Evolutionary conservation across 192 early-diverging fungal species (phyloP).

Genomic region (Backusella westeae): DNA sequence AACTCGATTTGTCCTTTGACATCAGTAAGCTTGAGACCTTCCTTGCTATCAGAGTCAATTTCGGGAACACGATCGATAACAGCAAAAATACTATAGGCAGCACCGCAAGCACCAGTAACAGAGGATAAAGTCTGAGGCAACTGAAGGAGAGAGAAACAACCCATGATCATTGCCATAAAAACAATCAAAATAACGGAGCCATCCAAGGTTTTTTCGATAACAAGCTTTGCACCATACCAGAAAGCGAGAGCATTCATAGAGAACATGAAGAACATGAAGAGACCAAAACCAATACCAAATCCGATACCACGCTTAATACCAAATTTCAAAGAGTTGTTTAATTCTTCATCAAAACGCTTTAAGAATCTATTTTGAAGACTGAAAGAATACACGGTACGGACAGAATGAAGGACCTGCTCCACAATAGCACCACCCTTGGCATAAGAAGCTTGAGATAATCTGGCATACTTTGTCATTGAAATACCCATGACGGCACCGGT

Average conservation of each 20-base stretch:
- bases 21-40: constrained; percentile 41
- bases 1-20: constrained; percentile 71
- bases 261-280: constrained; percentile 71
- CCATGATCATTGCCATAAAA: constrained; percentile 86
- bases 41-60: constrained; percentile 60
- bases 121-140: constrained; percentile 66
- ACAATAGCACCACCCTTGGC: constrained; percentile 81
- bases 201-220: constrained; percentile 35
- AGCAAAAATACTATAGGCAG: constrained; percentile 72
- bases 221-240: constrained; percentile 74
- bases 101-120: constrained; percentile 71
- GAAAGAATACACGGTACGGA: constrained; percentile 87
- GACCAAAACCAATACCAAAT: constrained; percentile 63
- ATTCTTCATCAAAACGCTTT: constrained; percentile 54
- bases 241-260: constrained; percentile 72
- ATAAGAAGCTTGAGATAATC: constrained; percentile 50
- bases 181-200: constrained; percentile 66
- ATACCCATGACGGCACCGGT: constrained; percentile 11
- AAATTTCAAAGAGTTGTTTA: constrained; percentile 55
- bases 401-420: constrained; percentile 74
- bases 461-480: constrained; percentile 20
- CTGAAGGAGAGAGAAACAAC: constrained; percentile 41
- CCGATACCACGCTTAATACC: constrained; percentile 62
- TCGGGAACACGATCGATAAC: constrained; percentile 77
- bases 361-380: constrained; percentile 69